Evolutionary conservation across 75 land plant genomes (phyloP).

Genomic region (Picea sitchensis): DNA sequence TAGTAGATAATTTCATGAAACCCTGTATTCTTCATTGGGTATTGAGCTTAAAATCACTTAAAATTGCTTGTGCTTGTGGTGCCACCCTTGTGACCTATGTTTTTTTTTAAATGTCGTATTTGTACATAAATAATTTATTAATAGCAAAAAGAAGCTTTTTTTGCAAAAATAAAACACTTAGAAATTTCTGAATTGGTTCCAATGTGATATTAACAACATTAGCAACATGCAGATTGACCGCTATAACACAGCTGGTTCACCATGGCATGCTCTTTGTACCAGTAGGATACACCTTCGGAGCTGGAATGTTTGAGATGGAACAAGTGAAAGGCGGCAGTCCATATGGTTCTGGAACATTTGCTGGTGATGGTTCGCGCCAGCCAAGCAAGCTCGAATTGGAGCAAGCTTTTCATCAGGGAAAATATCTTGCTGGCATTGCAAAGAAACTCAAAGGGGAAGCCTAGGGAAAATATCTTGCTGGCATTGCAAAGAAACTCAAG

Average conservation of each 20-base stretch:
- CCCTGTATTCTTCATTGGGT: neutral
- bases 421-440: slow-evolving; percentile 71
- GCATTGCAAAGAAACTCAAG: too few species aligned
- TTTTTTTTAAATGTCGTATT: too few species aligned
- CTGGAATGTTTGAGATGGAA: slow-evolving; percentile 91
- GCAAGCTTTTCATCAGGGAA: slow-evolving; percentile 90
- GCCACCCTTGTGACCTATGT: too few species aligned
- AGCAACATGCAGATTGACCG: slow-evolving; percentile 60
- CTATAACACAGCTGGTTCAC: slow-evolving; percentile 86
- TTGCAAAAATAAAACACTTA: too few species aligned
- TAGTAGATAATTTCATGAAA: neutral
- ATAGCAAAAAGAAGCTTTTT: too few species aligned
- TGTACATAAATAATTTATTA: too few species aligned
- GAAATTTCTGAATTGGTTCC: too few species aligned
- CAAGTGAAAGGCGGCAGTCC: slow-evolving; percentile 84
- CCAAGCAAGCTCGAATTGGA: slow-evolving; percentile 79
- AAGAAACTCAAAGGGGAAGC: slow-evolving; percentile 90
- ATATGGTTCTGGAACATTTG: slow-evolving; percentile 91
- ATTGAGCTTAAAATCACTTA: too few species aligned
- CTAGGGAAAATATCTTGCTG: too few species aligned
- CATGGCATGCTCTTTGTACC: slow-evolving; percentile 95
- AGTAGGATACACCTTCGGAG: slow-evolving; percentile 81
- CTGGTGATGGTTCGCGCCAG: slow-evolving; percentile 83
- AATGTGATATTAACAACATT: too few species aligned
- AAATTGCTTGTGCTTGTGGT: too few species aligned